phyloP scores from a whole-genome alignment of 306 rosid genomes.

The Lagenaria siceraria region DNA sequence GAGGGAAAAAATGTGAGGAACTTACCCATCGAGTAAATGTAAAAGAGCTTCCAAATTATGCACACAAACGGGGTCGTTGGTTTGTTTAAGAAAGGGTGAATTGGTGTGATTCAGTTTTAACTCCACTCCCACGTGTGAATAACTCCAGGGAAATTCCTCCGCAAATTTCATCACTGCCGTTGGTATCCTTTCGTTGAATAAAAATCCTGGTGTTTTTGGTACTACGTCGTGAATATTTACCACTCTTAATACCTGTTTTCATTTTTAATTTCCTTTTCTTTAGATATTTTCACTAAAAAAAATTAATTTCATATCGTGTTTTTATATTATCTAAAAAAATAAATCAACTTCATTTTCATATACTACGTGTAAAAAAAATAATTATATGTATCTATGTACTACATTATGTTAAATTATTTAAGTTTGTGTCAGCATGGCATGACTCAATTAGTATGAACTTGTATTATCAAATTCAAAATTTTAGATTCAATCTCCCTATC shows the following conservation, averaged over 20 bases:
- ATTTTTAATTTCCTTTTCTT: too few relatives aligned
- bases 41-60: constrained; percentile 79
- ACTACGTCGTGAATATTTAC: constrained; percentile 58
- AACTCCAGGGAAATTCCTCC: constrained; percentile 71
- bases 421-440: too few relatives aligned
- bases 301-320: too few relatives aligned
- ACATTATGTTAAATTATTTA: too few relatives aligned
- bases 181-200: constrained; percentile 43
- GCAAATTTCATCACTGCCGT: constrained; percentile 37
- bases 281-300: too few relatives aligned
- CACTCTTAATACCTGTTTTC: constrained; percentile 33
- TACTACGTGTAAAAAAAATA: too few relatives aligned
- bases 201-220: constrained; percentile 49
- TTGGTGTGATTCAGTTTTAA: constrained; percentile 42
- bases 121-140: constrained; percentile 63
- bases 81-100: constrained; percentile 56
- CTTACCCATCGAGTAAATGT: constrained; percentile 73
- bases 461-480: too few relatives aligned
- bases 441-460: too few relatives aligned
- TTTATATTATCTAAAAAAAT: too few relatives aligned
- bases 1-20: background rate
- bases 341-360: too few relatives aligned
- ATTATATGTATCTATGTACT: too few relatives aligned
- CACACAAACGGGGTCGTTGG: constrained; percentile 29
- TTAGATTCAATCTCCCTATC: too few relatives aligned